Conservation (phyloP, 1,284 basidiomycete genomes). For the Sporisorium reilianum region DNA sequence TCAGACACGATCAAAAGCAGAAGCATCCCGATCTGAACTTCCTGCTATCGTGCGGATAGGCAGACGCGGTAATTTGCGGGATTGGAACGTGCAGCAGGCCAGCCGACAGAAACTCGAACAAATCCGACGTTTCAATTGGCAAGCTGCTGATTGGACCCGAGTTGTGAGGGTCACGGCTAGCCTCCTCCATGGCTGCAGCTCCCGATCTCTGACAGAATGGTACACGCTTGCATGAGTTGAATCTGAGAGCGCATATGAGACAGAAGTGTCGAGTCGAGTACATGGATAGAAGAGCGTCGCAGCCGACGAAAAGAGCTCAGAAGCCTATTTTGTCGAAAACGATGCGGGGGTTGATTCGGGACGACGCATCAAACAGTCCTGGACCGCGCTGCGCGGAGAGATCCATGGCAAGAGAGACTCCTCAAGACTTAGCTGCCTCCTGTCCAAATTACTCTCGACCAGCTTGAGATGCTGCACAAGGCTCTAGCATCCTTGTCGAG, state of each 20-base stretch:
- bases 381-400: not conserved
- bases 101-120: slow-evolving; percentile 9
- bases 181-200: slow-evolving; percentile 2
- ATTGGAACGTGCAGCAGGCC: slow-evolving; percentile 9
- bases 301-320: not conserved
- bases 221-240: not conserved
- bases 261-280: not conserved
- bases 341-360: slow-evolving; percentile 1
- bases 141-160: slow-evolving; percentile 35
- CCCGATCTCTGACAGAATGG: not conserved
- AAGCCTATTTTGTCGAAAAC: not conserved
- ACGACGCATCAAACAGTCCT: too few species aligned
- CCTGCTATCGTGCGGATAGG: slow-evolving; percentile 2
- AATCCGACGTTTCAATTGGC: slow-evolving; percentile 48
- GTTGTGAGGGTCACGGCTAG: too few species aligned
- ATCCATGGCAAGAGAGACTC: not conserved
- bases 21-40: not conserved
- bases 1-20: not conserved
- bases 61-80: slow-evolving; percentile 33
- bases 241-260: not conserved
- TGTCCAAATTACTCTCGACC: too few species aligned
- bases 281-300: too few species aligned
- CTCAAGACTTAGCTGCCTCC: too few species aligned
- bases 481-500: not conserved
- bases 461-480: not conserved